Evolutionary conservation across 2,329 filamentous ascomycete genomes (phyloP), one percentile per base, ranked within the genome.

Genomic region (Escovopsis sp.): DNA sequence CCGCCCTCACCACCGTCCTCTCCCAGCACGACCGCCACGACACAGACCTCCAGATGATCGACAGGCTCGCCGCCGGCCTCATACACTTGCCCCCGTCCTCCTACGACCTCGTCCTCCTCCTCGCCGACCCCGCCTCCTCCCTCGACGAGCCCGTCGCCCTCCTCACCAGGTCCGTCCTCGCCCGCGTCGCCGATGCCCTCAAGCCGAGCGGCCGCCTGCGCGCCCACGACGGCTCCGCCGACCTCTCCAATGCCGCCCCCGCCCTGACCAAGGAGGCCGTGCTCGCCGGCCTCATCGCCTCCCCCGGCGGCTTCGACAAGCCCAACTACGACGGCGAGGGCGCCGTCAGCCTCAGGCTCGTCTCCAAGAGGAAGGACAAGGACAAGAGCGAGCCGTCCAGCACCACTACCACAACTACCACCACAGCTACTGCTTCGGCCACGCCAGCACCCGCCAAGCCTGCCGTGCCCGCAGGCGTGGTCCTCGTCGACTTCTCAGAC

Each of bases 31-130:
- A 91, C 60, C 81, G 86, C 57, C 67, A 72, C 49, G 69, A 73
- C 38, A 89, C 87, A 48, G 91, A 98, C 58, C 72, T 98, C 42
- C 91, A 96, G 63, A 98, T 98, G 91, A 82, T 98, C 47, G 91
- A 98, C 66, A 85, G 91, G 41, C 75, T 98, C 35, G 78, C 84
- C 2, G 75, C 84, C 33, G 86, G 86, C 47, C 70, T 94, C 33
- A 85, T 91, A 44, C 69, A 78, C 7, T 77, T 98, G 0, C 82
- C 88, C 1, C 53, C 74, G 42, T 67, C 75, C 39, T 83, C 84
- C 43, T 98, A 98, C 68, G 85, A 93, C 59, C 65, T 83, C 36
- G 75, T 96, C 36, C 74, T 95, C 39, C 73, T 98, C 42, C 78
- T 96, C 48, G 82, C 84, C 49, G 85, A 88, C 60, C 72, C 45